These are phyloP conservation scores for Phallus indusiatus DNA, from an alignment of 768 basidiomycete genomes.

Conservation along the genomic window DNA sequence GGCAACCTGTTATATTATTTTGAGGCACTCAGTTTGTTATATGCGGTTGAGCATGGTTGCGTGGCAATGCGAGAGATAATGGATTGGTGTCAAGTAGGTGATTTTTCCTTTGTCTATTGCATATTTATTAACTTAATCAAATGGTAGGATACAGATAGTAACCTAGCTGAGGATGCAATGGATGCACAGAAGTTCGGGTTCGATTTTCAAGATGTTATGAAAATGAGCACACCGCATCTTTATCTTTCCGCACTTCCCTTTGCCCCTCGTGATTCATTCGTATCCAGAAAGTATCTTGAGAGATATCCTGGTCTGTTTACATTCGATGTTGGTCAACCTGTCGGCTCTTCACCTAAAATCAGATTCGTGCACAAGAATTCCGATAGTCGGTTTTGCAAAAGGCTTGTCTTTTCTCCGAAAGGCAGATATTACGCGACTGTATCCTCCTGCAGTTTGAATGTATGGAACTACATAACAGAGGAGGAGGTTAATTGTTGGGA, in stretches of 20 bases:
- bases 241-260: constrained; percentile 34
- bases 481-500: background rate
- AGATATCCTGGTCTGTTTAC: constrained; percentile 11
- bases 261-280: constrained; percentile 18
- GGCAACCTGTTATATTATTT: constrained; percentile 28
- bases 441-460: constrained; percentile 12
- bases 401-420: constrained; percentile 14
- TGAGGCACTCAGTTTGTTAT: constrained; percentile 26
- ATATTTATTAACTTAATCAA: background rate
- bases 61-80: constrained; percentile 10
- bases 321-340: constrained; percentile 9
- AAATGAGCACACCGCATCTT: constrained; percentile 28
- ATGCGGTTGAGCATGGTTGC: constrained; percentile 11
- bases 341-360: constrained; percentile 3
- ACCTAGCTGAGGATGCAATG: constrained; percentile 4
- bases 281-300: constrained; percentile 13
- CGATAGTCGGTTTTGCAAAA: background rate
- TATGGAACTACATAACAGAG: background rate
- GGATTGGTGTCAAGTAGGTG: background rate
- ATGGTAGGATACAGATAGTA: background rate
- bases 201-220: constrained; percentile 21
- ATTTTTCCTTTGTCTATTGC: background rate
- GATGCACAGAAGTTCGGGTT: constrained; percentile 24
- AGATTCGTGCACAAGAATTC: constrained; percentile 1
- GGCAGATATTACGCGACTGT: constrained; percentile 18